Evolutionary conservation across 768 basidiomycete genomes (phyloP), one percentile per base, ranked within the genome.

Genomic region (Suillus decipiens): DNA sequence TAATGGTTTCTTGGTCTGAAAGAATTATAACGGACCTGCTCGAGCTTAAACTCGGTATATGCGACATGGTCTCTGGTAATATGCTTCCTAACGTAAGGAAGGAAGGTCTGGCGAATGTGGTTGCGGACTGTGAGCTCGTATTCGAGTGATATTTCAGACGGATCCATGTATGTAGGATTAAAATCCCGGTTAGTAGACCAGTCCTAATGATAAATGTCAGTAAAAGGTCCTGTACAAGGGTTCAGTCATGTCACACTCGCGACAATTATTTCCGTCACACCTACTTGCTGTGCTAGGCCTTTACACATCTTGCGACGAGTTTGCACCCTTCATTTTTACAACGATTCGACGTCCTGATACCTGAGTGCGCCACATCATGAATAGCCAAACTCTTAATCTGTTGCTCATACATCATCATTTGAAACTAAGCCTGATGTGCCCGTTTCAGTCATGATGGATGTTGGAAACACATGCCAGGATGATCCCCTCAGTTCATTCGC

Each of bases 21-120:
- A 22, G 10, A 37, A 5, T 1, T 14, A 17, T 19, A 2, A 62
- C 73, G 47, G 48, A 82, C 88, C 68, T 85, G 77, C 45, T 78
- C 67, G 17, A 85, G 81, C 2, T 80, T 77, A 61, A 75, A 70
- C 63, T 84, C 77, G 4, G 88, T 89, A 67, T 82, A 85, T 15
- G 77, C 70, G 50, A 85, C 72, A 69, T 89, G 82, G 69, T 88
- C 80, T 60, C 75, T 81, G 0, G 86, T 83, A 37, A 87, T 72
- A 71, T 90, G 82, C 19, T 70, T 73, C 41, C 78, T 78, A 8
- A 77, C 81, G 67, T 90, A 90, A 47, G 81, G 77, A 34, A 84
- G 74, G 34, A 90, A 78, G 34, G 88, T 71, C 41, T 80, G 73
- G 45, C 80, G 84, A 62, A 90, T 83, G 68, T 89, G 88, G 39